A percentile compares a stretch with the other conserved stretches of the same genome.
Conservation (phyloP, 768 basidiomycete species). For the Rhodosporidiobolus sp. region DNA sequence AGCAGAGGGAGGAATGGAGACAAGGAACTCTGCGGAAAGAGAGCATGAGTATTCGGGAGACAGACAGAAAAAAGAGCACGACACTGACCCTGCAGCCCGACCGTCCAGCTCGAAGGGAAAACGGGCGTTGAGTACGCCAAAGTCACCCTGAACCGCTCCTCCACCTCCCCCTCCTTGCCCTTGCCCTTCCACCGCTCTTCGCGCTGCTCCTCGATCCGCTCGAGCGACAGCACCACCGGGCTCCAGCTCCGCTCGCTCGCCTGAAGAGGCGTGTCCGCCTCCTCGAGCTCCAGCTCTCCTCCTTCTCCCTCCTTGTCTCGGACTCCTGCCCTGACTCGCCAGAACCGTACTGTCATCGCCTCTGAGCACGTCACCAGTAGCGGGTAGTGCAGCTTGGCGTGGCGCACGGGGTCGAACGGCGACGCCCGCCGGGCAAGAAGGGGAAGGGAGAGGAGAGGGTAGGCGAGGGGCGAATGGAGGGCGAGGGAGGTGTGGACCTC, state of each 20-base stretch:
- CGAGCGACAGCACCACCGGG: constrained; percentile 25
- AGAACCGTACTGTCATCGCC: constrained; percentile 26
- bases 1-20: not conserved
- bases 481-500: constrained; percentile 12
- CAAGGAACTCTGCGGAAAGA: constrained; percentile 10
- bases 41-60: not conserved
- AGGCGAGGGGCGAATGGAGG: not conserved
- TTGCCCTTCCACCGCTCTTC: not conserved
- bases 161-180: too few relatives aligned
- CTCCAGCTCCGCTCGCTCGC: constrained; percentile 24
- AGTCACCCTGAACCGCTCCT: constrained; percentile 17
- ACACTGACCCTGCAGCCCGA: constrained; percentile 26
- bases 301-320: too few relatives aligned
- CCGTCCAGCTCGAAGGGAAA: constrained; percentile 28
- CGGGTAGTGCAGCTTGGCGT: constrained; percentile 8
- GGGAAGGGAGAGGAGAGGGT: not conserved
- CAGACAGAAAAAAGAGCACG: not conserved
- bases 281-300: not conserved
- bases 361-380: constrained; percentile 32
- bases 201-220: not conserved
- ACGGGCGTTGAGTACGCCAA: constrained; percentile 34
- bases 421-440: not conserved
- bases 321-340: constrained; percentile 2
- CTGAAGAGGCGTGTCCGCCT: constrained; percentile 25
- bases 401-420: constrained; percentile 17